These are phyloP conservation scores for Arthrobotrys sinensis DNA, from an alignment of 2,329 filamentous ascomycete genomes.

Conservation along the genomic window DNA sequence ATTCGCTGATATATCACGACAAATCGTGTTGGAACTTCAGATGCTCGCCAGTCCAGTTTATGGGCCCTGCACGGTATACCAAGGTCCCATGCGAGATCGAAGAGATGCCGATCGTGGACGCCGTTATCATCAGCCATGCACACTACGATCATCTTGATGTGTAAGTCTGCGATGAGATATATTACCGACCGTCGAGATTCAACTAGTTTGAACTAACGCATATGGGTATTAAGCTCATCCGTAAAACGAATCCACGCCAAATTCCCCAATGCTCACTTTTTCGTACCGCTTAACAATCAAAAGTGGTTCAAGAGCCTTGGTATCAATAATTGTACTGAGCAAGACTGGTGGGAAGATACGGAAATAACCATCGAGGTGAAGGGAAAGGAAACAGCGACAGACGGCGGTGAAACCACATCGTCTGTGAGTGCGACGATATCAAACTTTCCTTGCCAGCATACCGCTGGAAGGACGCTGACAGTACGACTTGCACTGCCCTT, in stretches of 20 bases:
- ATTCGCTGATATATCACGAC: constrained; percentile 43
- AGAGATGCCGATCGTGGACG: constrained; percentile 83
- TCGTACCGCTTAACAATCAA: constrained; percentile 86
- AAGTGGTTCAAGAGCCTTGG: constrained; percentile 80
- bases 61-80: constrained; percentile 84
- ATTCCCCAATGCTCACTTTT: constrained; percentile 83
- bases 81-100: constrained; percentile 80
- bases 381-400: constrained; percentile 59
- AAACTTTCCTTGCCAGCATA: constrained; percentile 89
- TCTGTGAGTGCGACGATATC: constrained; percentile 79
- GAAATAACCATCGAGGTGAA: constrained; percentile 60
- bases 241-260: constrained; percentile 73
- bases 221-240: constrained; percentile 67
- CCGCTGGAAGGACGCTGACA: constrained; percentile 67
- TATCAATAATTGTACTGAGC: constrained; percentile 83
- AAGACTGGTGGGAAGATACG: constrained; percentile 90
- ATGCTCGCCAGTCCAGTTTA: constrained; percentile 81
- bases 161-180: constrained; percentile 66
- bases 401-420: constrained; percentile 60
- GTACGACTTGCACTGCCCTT: constrained; percentile 32
- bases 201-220: constrained; percentile 67
- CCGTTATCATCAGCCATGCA: constrained; percentile 86
- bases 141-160: constrained; percentile 95
- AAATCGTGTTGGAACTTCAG: constrained; percentile 67
- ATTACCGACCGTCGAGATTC: neutral